Evolutionary conservation across 2,329 filamentous ascomycete species (phyloP).

Genomic region (Ascochyta lentis): DNA sequence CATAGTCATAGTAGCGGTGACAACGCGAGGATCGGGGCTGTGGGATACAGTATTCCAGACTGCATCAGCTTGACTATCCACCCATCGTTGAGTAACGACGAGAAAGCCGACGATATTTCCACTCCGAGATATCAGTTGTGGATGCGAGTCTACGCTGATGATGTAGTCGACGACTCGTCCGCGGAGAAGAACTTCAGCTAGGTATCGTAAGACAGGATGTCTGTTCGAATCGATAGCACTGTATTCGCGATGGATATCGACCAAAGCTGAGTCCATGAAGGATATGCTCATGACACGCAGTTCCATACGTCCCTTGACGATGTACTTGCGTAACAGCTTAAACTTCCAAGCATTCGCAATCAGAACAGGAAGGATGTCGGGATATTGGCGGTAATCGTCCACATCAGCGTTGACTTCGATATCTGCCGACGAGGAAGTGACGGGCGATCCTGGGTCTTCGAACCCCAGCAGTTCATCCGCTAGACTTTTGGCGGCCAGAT

Average conservation of each 20-base stretch:
- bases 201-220: constrained; percentile 67
- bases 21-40: constrained; percentile 84
- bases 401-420: neutral
- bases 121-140: constrained; percentile 82
- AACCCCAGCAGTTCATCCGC: constrained; percentile 35
- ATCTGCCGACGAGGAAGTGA: constrained; percentile 16
- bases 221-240: constrained; percentile 50
- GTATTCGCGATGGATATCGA: constrained; percentile 64
- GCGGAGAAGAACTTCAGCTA: constrained; percentile 72
- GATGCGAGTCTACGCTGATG: constrained; percentile 87
- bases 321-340: constrained; percentile 70
- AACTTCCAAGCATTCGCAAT: constrained; percentile 74
- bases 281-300: constrained; percentile 80
- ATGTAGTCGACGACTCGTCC: constrained; percentile 84
- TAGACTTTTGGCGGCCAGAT: constrained; percentile 30
- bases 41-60: constrained; percentile 85
- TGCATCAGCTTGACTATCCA: constrained; percentile 72
- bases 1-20: constrained; percentile 79
- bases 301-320: constrained; percentile 89
- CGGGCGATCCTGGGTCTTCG: constrained; percentile 32
- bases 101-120: constrained; percentile 88
- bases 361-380: constrained; percentile 55
- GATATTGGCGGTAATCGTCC: constrained; percentile 30
- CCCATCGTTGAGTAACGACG: constrained; percentile 78
- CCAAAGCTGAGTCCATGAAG: constrained; percentile 74